Evolutionary conservation across 2,329 filamentous ascomycete genomes (phyloP), one percentile per base, ranked within the genome.

Genomic region (Neonectria neomacrospora): DNA sequence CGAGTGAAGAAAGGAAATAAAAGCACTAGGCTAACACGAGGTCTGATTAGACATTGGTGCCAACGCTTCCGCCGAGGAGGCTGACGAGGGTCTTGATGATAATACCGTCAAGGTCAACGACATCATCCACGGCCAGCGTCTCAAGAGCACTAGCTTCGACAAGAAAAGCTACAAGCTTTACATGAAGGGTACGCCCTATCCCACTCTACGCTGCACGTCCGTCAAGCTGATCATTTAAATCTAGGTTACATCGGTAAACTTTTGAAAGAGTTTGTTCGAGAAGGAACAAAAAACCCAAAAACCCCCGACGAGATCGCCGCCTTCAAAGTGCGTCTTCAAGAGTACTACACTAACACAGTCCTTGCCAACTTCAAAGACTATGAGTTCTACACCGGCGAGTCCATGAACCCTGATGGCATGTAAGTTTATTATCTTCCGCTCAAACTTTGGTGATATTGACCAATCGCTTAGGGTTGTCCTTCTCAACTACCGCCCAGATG

Each of bases 401-500:
- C 89, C 74, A 96, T 97, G 93, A 88, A 96, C 82, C 90, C 91
- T 74, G 92, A 97, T 77, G 94, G 91, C 85, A 97, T 97, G 96
- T 96, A 85, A 77, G 91, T 87, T 60, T n/a, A 3, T 32, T 12
- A 16, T 26, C n/a, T 41, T 20, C 18, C 7, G 11, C 37, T 12
- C 6, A 12, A 14, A 26, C 28, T n/a, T 14, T 14, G 26, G 5
- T 23, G 22, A 34, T 52, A 62, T 66, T 69, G 34, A 65, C 58
- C 58, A 53, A 28, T 6, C 44, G 2, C 54, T 26, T 11, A 94
- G 92, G 89, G 86, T 97, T 75, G 86, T 94, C 71, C 92, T 97
- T 72, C 91, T 97, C 79, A 96, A 97, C 88, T 99, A 97, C 89
- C 95, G 96, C 75, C 94, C 97, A 80, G 96, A 98, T 75, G 96